Base-by-base conservation (phyloP, 163 green algal genomes). In the Scenedesmus sp. region DNA sequence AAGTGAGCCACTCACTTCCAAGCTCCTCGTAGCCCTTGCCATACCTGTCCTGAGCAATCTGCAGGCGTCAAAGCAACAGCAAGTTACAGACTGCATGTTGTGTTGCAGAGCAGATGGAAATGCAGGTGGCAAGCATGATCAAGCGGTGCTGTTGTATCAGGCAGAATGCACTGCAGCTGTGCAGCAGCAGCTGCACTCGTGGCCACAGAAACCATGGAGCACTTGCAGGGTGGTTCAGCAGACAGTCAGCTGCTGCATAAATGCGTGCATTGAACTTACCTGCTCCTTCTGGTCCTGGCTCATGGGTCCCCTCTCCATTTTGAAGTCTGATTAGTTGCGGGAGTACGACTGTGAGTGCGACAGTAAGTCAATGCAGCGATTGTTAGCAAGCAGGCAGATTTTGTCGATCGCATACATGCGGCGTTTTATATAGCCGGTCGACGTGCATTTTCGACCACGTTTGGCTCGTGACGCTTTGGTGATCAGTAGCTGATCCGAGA, bases 31-130 rank as follows among this genome's bases (percentile, higher is more conserved):
- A 92, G 46, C 18, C 46, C 83, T 92, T 92, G 89, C 89, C 89
- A 70, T 90, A 92, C 89, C 86, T 92, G 16, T 92, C 89, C 89
- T 92, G 89, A 23, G 89, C 89, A 86, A 92, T 82, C 88, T 92
- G 88, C 70, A 79, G 70, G 16, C 2, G 16, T 34, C 2, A 34
- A 16, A 76, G 66, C 66, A 8, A 76, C 62, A 34, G n/a, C 66
- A 76, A 18, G 16, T 12, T 18, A 76, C 1, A 6, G 8, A 64
- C 1, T 34, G 15, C 66, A 4, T 34, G 0, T 26, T 12, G 66
- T 7, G 4, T 23, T 18, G 2, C 2, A 76, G 3, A 8, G 23
- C 23, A n/a, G 13, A 4, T 79, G 3, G 0, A 46, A 46, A 46
- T 0, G 70, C 70, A 79, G 4, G 70, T 4, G 46, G 20, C 3